Evolutionary conservation across 2,329 filamentous ascomycete species (phyloP).

Genomic region (Chaetomium sp.): DNA sequence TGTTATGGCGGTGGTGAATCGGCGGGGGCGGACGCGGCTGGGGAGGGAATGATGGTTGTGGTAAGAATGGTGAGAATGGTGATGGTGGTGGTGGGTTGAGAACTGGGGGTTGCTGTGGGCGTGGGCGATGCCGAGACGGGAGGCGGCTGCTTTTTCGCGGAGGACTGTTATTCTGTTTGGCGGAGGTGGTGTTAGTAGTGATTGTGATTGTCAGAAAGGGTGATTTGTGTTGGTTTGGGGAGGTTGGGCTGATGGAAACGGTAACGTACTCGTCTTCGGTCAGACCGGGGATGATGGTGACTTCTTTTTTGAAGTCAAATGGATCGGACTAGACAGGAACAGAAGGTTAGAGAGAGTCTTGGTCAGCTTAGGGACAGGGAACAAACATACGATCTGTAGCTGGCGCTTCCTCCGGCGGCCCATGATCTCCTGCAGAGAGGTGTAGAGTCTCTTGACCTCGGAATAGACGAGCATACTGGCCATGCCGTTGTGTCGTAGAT

Average conservation of each 20-base stretch:
- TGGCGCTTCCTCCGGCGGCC: constrained; percentile 36
- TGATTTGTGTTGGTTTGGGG: too few relatives aligned
- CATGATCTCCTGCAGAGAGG: constrained; percentile 39
- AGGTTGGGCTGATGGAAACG: not conserved
- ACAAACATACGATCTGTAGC: constrained; percentile 44
- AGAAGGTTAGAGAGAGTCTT: constrained; percentile 18
- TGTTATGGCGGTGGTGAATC: too few relatives aligned
- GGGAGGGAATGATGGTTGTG: too few relatives aligned
- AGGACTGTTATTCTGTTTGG: constrained; percentile 39
- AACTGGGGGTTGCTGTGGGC: constrained; percentile 4
- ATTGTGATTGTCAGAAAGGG: too few relatives aligned
- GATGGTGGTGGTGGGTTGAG: not conserved
- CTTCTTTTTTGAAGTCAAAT: constrained; percentile 52
- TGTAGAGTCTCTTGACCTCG: constrained; percentile 39
- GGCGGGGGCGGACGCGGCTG: too few relatives aligned
- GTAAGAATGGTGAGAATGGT: not conserved
- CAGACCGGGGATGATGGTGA: constrained; percentile 47
- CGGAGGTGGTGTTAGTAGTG: not conserved
- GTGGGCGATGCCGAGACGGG: constrained; percentile 41
- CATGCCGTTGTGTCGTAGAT: not conserved
- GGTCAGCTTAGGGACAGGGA: too few relatives aligned
- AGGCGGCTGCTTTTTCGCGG: constrained; percentile 47
- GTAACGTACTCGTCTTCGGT: constrained; percentile 51
- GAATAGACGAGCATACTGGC: constrained; percentile 31
- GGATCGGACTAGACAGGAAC: constrained; percentile 43